Conservation (phyloP, 2,329 filamentous ascomycete genomes). For the Neophaeococcomyces aloes region DNA sequence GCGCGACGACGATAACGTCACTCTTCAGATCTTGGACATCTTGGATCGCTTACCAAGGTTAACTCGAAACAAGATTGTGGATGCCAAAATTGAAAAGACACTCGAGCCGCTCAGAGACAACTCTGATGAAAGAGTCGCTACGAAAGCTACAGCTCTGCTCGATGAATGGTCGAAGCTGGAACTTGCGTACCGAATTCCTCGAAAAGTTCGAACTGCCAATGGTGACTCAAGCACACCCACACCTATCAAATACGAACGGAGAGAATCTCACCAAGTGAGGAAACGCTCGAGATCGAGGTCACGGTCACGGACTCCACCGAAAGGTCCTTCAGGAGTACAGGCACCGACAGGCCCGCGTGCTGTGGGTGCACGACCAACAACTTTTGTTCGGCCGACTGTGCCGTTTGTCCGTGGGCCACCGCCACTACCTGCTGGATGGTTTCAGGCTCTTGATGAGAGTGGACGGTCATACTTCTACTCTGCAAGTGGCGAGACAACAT, state of each 20-base stretch:
- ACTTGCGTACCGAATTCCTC: slow-evolving; percentile 82
- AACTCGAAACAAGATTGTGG: slow-evolving; percentile 92
- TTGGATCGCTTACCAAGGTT: slow-evolving; percentile 79
- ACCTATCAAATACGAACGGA: slow-evolving; percentile 49
- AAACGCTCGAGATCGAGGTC: slow-evolving; percentile 41
- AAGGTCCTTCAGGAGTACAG: slow-evolving; percentile 12
- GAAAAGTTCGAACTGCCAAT: slow-evolving; percentile 72
- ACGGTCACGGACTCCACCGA: slow-evolving; percentile 34
- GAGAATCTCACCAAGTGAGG: slow-evolving; percentile 39
- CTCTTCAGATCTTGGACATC: slow-evolving; percentile 80
- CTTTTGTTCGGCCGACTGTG: slow-evolving; percentile 43
- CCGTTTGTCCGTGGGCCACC: slow-evolving; percentile 46
- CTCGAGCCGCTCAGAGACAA: slow-evolving; percentile 58
- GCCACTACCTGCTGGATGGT: slow-evolving; percentile 76
- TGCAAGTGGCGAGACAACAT: slow-evolving; percentile 64
- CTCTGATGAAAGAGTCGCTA: slow-evolving; percentile 63
- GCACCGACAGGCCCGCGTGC: slow-evolving; percentile 29
- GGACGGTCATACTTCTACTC: slow-evolving; percentile 82
- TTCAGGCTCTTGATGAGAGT: slow-evolving; percentile 55
- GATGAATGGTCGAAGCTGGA: slow-evolving; percentile 83
- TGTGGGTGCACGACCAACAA: slow-evolving; percentile 42
- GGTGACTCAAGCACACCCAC: slow-evolving; percentile 31
- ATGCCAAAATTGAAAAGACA: slow-evolving; percentile 84
- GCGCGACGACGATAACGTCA: slow-evolving; percentile 78
- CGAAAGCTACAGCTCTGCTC: slow-evolving; percentile 60